A percentile compares a stretch with the other conserved stretches of the same genome.
Evolutionary conservation across 768 basidiomycete species (phyloP).

Genomic region (Galerina sulciceps): DNA sequence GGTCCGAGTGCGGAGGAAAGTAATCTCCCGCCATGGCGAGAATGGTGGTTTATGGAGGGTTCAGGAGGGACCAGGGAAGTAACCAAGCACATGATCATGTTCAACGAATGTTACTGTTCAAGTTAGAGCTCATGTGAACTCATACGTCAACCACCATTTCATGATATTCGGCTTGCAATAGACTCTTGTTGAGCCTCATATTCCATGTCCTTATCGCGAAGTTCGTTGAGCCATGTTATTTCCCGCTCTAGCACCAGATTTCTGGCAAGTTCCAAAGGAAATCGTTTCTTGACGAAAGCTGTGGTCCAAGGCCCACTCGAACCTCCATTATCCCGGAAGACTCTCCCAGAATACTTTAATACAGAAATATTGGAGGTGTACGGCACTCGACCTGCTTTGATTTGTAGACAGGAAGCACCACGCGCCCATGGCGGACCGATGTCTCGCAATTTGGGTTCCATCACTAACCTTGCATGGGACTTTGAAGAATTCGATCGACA

Average conservation of each 20-base stretch:
- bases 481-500: conserved; percentile 72
- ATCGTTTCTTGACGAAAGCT: conserved; percentile 44
- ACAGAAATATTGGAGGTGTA: conserved; percentile 56
- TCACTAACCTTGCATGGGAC: conserved; percentile 69
- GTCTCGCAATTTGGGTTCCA: conserved; percentile 51
- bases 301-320: conserved; percentile 59
- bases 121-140: conserved; percentile 2
- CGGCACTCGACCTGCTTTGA: conserved; percentile 59
- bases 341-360: conserved; percentile 65
- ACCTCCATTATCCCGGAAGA: conserved; percentile 58
- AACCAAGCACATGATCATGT: too few species aligned
- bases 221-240: conserved; percentile 1
- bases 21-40: too few species aligned
- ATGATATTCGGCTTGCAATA: neutral
- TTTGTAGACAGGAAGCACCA: conserved; percentile 63
- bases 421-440: conserved; percentile 64
- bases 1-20: too few species aligned
- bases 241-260: neutral
- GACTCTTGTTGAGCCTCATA: neutral
- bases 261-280: neutral
- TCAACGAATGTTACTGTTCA: too few species aligned
- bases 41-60: too few species aligned
- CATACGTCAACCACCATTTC: neutral
- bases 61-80: too few species aligned
- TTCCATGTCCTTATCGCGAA: conserved; percentile 1